A percentile compares a stretch with the other conserved stretches of the same genome.
Evolutionary conservation across 495 filamentous ascomycete species (phyloP).

Genomic region (Apiosordaria backusii): DNA sequence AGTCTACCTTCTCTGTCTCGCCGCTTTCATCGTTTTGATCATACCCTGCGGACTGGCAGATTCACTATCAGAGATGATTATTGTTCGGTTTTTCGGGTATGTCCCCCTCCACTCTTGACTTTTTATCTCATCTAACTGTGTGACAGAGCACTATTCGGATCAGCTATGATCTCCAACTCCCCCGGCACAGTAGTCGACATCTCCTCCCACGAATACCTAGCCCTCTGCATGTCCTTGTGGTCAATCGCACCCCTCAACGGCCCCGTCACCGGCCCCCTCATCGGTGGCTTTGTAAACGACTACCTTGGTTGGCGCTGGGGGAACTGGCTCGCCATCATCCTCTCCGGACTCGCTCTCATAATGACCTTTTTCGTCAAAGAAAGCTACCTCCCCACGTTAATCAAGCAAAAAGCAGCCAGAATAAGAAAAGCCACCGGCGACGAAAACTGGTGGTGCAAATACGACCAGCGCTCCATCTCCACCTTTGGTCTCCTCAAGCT

Average conservation of each 20-base stretch:
- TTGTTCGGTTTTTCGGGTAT: slow-evolving; percentile 63
- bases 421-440: slow-evolving; percentile 72
- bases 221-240: slow-evolving; percentile 71
- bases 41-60: slow-evolving; percentile 68
- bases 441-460: slow-evolving; percentile 70
- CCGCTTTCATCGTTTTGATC: slow-evolving; percentile 61
- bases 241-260: slow-evolving; percentile 77
- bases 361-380: slow-evolving; percentile 59
- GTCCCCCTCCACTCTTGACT: neutral
- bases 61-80: slow-evolving; percentile 60
- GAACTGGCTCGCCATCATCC: slow-evolving; percentile 78
- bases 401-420: slow-evolving; percentile 64
- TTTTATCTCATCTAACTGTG: neutral
- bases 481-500: slow-evolving; percentile 52
- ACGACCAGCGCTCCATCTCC: slow-evolving; percentile 57
- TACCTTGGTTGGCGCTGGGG: slow-evolving; percentile 79
- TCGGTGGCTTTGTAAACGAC: slow-evolving; percentile 73
- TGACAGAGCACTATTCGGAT: slow-evolving; percentile 66
- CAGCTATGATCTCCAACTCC: slow-evolving; percentile 74
- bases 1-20: slow-evolving; percentile 63
- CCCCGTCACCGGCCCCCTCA: slow-evolving; percentile 59
- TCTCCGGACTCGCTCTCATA: slow-evolving; percentile 53
- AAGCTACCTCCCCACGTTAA: slow-evolving; percentile 72
- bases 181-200: slow-evolving; percentile 84
- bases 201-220: slow-evolving; percentile 62